Base-by-base conservation (phyloP, 2,329 filamentous ascomycete genomes). In the Cercospora berteroae region DNA sequence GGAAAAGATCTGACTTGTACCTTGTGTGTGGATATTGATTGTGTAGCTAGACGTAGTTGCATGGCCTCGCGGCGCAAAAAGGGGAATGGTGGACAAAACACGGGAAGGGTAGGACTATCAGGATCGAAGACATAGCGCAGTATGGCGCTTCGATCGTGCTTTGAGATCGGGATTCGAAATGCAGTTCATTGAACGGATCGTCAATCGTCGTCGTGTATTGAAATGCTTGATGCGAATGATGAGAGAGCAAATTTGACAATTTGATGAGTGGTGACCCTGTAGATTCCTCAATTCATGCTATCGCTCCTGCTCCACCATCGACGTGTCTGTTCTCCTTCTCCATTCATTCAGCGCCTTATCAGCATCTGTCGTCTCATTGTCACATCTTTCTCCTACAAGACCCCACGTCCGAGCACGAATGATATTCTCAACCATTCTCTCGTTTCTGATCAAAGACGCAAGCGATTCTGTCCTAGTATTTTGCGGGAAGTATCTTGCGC, bases 371-470 rank as follows among this genome's bases (percentile, higher is more conserved):
- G 82, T 83, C 44, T 83, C 80, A 58, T 84, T 86, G 7, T 79
- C 86, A 77, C 95, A 98, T 72, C 93, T 85, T 75, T 94, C 90
- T 48, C 84, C 85, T 3, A 97, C 85, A 27, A 96, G 78, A 0
- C 85, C 84, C 94, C 95, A 98, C 0, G 91, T 96, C 77, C 93
- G 86, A 60, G 86, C 85, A 71, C 95, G 86, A 61, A 99, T 87
- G 64, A 96, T 95, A 65, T 83, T 85, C 80, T 96, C 92, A 16
- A 96, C 87, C 44, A 87, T 86, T 74, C 88, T 86, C 81, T 96
- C 92, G 76, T 91, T 90, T 72, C 90, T 85, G 66, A 96, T 81
- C 62, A 94, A 77, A 50, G 84, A 85, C 9, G 93, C 93, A 68
- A 99, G 79, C 59, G 86, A 87, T 80, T 97, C 91, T 0, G 93